These are phyloP conservation scores for Amanita polypyramis DNA, from an alignment of 768 basidiomycete genomes.

Conservation along the genomic window DNA sequence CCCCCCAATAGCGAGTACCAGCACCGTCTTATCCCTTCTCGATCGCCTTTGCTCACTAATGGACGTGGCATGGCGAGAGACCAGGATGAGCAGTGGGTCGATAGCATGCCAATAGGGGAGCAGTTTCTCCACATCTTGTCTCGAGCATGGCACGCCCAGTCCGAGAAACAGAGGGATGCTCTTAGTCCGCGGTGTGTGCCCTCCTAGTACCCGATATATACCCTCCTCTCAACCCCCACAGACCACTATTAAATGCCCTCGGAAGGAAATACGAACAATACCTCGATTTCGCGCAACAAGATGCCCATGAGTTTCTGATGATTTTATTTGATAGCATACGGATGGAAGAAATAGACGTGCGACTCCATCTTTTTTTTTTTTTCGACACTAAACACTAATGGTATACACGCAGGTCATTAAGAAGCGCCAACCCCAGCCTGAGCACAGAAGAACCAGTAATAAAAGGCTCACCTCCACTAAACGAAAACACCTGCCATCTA, in stretches of 20 bases:
- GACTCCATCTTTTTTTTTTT: conserved; percentile 14
- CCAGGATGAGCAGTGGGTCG: conserved; percentile 41
- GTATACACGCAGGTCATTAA: conserved; percentile 55
- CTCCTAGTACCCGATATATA: not conserved
- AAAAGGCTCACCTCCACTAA: not conserved
- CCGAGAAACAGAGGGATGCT: conserved; percentile 34
- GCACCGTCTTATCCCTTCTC: conserved; percentile 28
- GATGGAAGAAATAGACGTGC: conserved; percentile 89
- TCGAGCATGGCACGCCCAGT: conserved; percentile 56
- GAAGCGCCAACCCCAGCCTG: conserved; percentile 45
- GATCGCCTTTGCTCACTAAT: conserved; percentile 64
- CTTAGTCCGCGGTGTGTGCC: conserved; percentile 59
- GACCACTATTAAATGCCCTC: conserved; percentile 53
- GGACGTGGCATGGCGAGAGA: conserved; percentile 44
- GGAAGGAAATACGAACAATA: conserved; percentile 91
- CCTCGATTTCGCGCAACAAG: conserved; percentile 90
- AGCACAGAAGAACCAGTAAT: conserved; percentile 15
- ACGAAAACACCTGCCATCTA: not conserved
- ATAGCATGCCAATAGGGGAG: conserved; percentile 63
- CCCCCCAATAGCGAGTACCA: conserved; percentile 35
- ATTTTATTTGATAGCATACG: conserved; percentile 87
- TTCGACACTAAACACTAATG: not conserved
- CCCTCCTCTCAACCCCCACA: conserved; percentile 16
- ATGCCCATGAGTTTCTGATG: conserved; percentile 88
- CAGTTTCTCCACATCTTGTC: conserved; percentile 50